Base-by-base conservation (phyloP, 148 eudicot genomes). In the Rhododendron molle region DNA sequence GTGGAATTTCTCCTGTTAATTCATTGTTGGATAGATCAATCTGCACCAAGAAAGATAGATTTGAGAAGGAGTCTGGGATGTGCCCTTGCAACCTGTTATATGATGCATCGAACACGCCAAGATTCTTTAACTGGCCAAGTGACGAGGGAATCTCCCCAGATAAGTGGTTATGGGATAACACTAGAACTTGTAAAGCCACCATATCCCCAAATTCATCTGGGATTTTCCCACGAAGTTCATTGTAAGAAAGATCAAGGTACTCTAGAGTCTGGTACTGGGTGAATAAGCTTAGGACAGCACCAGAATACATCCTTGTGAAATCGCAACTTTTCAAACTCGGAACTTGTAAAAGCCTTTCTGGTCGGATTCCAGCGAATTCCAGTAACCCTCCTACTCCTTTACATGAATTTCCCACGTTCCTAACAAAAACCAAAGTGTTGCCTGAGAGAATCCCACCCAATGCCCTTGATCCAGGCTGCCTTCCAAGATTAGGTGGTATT, bases 41-140 rank as follows among this genome's bases (percentile, higher is more conserved):
- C 81, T 96, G 99, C n/a, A 96, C 99, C 90, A 96, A 87, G 87
- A 96, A 96, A 7, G 99, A 94, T 2, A 96, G 91, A 82, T 92
- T 89, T 0, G 98, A 95, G 83, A 96, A 97, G 8, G 99, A 96
- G 21, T 95, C 98, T 0, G 99, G 99, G 80, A 96, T 96, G 5
- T 86, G 86, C 6, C 99, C 99, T 84, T 96, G 99, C 83, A 96
- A 87, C 81, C 96, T 91, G 79, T 96, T 96, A 78, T 95, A 90
- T 44, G 99, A 96, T 18, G 98, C 97, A 85, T 96, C 99, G 47
- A 96, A 95, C 36, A 96, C 98, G 40, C 99, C 99, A 56, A 96
- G 81, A 65, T 96, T 94, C 92, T 96, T 96, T 8, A 96, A 88
- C 84, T 94, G 91, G 76, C 99, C 99, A 36, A 96, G 91, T n/a